phyloP scores from a whole-genome alignment of 495 filamentous ascomycete genomes.

The Chaetomium tenue region DNA sequence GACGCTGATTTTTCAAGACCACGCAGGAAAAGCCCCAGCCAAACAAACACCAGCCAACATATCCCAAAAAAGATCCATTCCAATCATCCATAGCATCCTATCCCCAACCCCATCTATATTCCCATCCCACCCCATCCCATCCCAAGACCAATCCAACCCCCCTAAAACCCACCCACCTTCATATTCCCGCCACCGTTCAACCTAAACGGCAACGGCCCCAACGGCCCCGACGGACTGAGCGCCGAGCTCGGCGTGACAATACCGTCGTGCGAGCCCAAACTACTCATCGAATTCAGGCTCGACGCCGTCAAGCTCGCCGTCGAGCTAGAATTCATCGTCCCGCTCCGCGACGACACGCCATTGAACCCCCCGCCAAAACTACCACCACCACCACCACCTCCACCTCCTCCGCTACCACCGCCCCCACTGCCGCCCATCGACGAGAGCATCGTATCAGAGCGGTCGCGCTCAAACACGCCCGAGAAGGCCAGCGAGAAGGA shows the following conservation, averaged over 20 bases:
- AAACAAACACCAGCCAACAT: constrained; percentile 1
- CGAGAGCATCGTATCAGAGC: constrained; percentile 62
- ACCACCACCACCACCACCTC: constrained; percentile 32
- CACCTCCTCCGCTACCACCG: constrained; percentile 18
- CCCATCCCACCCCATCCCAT: background rate
- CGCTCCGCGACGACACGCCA: constrained; percentile 37
- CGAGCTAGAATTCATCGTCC: constrained; percentile 47
- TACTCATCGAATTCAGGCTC: constrained; percentile 41
- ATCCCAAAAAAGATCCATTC: background rate
- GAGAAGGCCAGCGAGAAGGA: constrained; percentile 63
- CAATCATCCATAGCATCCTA: background rate
- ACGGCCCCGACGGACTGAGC: constrained; percentile 38
- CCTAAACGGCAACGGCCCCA: constrained; percentile 29
- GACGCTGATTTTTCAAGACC: background rate
- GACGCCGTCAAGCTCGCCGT: constrained; percentile 31
- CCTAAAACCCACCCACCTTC: constrained; percentile 24
- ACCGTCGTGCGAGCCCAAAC: constrained; percentile 37
- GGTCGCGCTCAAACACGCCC: constrained; percentile 63
- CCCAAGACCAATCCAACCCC: background rate
- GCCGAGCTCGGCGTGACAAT: constrained; percentile 37
- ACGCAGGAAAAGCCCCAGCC: background rate
- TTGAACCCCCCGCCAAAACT: background rate
- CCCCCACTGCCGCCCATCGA: constrained; percentile 46
- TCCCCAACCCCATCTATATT: no score
- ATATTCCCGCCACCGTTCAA: constrained; percentile 25